Base-by-base conservation (phyloP, 2,329 filamentous ascomycete species). In the Fusarium redolens region DNA sequence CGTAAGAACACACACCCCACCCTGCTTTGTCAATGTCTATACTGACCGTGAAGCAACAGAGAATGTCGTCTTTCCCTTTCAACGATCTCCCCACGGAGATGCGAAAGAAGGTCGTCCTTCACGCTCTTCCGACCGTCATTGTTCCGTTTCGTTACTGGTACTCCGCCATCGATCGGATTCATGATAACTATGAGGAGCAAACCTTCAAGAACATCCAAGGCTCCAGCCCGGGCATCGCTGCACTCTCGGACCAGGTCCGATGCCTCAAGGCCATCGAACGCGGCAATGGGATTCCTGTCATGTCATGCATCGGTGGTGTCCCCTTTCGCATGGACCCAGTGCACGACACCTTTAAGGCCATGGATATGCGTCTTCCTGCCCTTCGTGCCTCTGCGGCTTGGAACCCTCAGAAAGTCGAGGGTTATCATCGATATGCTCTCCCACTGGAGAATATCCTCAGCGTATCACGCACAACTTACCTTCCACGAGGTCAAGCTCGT, bases 81-180 rank as follows among this genome's bases (percentile, higher is more conserved):
- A 15, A 37, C 8, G 7, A 14, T 5, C 35, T 37, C 35, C 35
- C 35, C 35, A 13, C 14, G 35, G 35, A 37, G 35, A 14, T 37
- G 35, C 14, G 14, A 17, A 37, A 37, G 14, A 37, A 37, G 13
- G 14, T 37, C 35, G 7, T 37, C 1, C 35, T 37, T 7, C 35
- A 37, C 13, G 35, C 35, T 14, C 35, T 37, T 14, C 35, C 35
- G 7, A 5, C 12, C 33, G 12, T 35, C 33, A 35, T 10, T 33
- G 47, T 33, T 6, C 47, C 47, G 10, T 13, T 9, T 1, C 44
- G 44, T 4, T 47, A 47, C 18, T 10, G 5, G 1, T 3, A n/a
- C 7, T 1, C 2, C 1, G 3, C 14, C 0, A 12, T 31, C 6
- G 4, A 18, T 0, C 14, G 11, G 18, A 8, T 47, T 0, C 25